phyloP scores from a whole-genome alignment of 2,329 filamentous ascomycete species.

The Verticillium albo-atrum region DNA sequence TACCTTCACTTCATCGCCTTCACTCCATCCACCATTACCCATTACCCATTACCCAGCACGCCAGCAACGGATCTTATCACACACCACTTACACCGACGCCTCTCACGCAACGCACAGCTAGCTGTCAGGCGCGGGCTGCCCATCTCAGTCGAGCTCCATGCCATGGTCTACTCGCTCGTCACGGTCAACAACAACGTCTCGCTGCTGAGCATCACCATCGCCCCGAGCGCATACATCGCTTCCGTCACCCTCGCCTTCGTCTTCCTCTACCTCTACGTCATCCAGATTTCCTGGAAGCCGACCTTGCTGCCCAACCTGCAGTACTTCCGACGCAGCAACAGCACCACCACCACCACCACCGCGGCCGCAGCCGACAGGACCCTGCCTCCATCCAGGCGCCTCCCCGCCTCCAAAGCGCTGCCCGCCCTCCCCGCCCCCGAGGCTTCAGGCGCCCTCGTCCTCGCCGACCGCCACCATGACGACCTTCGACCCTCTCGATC shows the following conservation, averaged over 20 bases:
- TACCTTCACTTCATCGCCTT: not conserved
- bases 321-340: constrained; percentile 15
- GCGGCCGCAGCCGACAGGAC: too few species aligned
- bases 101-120: not conserved
- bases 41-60: not conserved
- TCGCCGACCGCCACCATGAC: constrained; percentile 5
- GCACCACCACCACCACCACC: constrained; percentile 8
- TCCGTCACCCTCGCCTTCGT: constrained; percentile 43
- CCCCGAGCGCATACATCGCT: constrained; percentile 53
- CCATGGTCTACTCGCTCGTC: constrained; percentile 48
- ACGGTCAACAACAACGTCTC: constrained; percentile 59
- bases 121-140: not conserved
- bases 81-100: not conserved
- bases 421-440: constrained; percentile 12
- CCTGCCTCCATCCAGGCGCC: constrained; percentile 3
- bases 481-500: constrained; percentile 30
- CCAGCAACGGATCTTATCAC: not conserved
- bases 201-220: constrained; percentile 54
- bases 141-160: not conserved
- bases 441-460: constrained; percentile 8
- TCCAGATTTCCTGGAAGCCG: constrained; percentile 21
- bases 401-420: constrained; percentile 10
- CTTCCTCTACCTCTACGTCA: constrained; percentile 46
- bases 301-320: constrained; percentile 14
- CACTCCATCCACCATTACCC: not conserved